A percentile compares a stretch with the other conserved stretches of the same genome.
phyloP scores from a whole-genome alignment of 2,329 filamentous ascomycete species.

The Colletotrichum eleusines region DNA sequence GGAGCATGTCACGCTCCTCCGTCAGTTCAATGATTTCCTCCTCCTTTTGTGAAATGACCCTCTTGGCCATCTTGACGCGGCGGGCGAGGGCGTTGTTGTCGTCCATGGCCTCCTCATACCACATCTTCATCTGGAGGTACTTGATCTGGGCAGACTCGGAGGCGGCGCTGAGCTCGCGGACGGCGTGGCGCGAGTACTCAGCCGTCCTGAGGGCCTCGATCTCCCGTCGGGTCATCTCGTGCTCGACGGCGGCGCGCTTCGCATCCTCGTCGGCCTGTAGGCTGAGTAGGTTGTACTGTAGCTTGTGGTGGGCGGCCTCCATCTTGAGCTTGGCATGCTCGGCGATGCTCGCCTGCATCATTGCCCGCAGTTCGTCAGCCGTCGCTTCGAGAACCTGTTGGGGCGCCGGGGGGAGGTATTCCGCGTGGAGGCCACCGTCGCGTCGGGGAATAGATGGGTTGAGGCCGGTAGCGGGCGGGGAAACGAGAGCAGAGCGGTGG shows the following conservation, averaged over 20 bases:
- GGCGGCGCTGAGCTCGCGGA: conserved; percentile 64
- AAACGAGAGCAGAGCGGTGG: conserved; percentile 63
- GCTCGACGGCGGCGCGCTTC: conserved; percentile 89
- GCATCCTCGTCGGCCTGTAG: conserved; percentile 88
- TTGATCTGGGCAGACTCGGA: conserved; percentile 66
- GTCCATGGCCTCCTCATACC: conserved; percentile 74
- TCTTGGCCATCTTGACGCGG: conserved; percentile 79
- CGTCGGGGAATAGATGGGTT: conserved; percentile 48
- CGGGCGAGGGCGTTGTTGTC: conserved; percentile 74
- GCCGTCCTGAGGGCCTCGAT: conserved; percentile 84
- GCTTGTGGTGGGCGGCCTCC: conserved; percentile 88
- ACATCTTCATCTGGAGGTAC: conserved; percentile 72
- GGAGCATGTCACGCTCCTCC: conserved; percentile 82
- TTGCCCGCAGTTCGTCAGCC: conserved; percentile 66
- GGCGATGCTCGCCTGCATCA: conserved; percentile 66
- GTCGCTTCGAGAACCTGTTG: conserved; percentile 66
- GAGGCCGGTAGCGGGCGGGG: conserved; percentile 64
- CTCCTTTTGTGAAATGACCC: conserved; percentile 81
- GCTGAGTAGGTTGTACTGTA: conserved; percentile 87
- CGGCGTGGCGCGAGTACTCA: conserved; percentile 75
- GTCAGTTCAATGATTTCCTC: conserved; percentile 76
- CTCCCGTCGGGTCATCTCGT: conserved; percentile 90
- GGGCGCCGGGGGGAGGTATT: conserved; percentile 61
- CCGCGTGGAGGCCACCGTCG: conserved; percentile 45
- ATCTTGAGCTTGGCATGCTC: conserved; percentile 77